Conservation (phyloP, 2,329 filamentous ascomycete species). For the Aspergillus quadrilineatus region DNA sequence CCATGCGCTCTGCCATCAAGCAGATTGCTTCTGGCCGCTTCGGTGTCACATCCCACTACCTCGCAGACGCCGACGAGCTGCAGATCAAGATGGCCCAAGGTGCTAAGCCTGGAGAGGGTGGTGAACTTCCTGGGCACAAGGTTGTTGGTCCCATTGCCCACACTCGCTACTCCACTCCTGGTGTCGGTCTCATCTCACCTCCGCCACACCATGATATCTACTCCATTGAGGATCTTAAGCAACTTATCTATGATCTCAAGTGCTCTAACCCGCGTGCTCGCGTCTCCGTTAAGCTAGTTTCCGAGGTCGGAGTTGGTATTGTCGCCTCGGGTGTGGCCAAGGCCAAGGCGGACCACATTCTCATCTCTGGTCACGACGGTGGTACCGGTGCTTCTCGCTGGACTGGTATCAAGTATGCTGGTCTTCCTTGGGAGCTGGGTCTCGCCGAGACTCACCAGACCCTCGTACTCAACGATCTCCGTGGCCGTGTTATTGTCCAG, state of each 20-base stretch:
- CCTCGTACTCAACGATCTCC: slow-evolving; percentile 88
- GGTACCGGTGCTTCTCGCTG: slow-evolving; percentile 94
- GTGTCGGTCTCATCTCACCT: slow-evolving; percentile 92
- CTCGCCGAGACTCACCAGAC: slow-evolving; percentile 97
- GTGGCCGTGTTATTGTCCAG: slow-evolving; percentile 92
- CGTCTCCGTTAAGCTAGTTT: slow-evolving; percentile 95
- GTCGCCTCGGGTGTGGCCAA: slow-evolving; percentile 97
- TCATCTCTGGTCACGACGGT: slow-evolving; percentile 96
- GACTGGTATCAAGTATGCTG: slow-evolving; percentile 98
- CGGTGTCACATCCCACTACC: slow-evolving; percentile 90
- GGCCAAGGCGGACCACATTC: slow-evolving; percentile 92
- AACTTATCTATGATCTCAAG: slow-evolving; percentile 96
- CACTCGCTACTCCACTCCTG: slow-evolving; percentile 92
- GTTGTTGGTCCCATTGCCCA: slow-evolving; percentile 91
- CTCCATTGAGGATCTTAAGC: slow-evolving; percentile 96
- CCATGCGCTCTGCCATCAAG: slow-evolving; percentile 96
- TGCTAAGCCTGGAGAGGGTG: slow-evolving; percentile 95
- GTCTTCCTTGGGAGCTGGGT: slow-evolving; percentile 94
- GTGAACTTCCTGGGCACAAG: slow-evolving; percentile 95
- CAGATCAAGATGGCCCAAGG: slow-evolving; percentile 99
- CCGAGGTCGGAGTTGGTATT: slow-evolving; percentile 95
- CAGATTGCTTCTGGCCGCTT: slow-evolving; percentile 95
- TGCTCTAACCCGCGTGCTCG: slow-evolving; percentile 90
- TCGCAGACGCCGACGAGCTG: slow-evolving; percentile 91
- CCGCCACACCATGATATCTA: slow-evolving; percentile 98